These are phyloP conservation scores for Geoglossum cookeanum DNA, from an alignment of 2,329 filamentous ascomycete genomes.

Conservation along the genomic window DNA sequence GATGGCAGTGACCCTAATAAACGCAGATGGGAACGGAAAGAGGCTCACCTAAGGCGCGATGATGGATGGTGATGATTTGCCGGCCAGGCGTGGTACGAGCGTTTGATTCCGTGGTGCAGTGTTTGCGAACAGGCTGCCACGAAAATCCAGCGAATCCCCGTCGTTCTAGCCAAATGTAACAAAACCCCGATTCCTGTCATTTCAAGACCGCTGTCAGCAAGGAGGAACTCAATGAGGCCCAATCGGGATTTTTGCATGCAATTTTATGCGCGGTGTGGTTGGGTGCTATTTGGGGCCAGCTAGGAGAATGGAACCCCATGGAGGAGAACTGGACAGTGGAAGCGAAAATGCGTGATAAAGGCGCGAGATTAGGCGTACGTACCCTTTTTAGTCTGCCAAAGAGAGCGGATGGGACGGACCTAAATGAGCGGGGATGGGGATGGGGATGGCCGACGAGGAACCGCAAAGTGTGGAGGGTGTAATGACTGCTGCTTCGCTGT, in stretches of 20 bases:
- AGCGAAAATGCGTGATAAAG: not conserved
- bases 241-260: not conserved
- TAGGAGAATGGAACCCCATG: not conserved
- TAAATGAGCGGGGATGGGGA: not conserved
- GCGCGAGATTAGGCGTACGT: not conserved
- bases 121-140: not conserved
- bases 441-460: not conserved
- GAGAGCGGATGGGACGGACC: not conserved
- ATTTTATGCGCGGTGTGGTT: not conserved
- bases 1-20: not conserved
- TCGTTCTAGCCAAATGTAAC: not conserved
- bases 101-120: not conserved
- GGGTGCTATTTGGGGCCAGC: not conserved
- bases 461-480: not conserved
- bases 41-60: constrained; percentile 1
- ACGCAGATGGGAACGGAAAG: not conserved
- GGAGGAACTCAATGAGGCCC: not conserved
- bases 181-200: not conserved
- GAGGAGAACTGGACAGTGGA: not conserved
- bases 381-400: not conserved
- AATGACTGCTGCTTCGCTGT: not conserved
- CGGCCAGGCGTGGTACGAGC: not conserved
- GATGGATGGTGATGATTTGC: not conserved
- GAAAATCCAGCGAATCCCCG: not conserved
- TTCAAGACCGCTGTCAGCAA: not conserved